Base-by-base conservation (phyloP, 495 filamentous ascomycete genomes). In the Penicillium paradoxum region DNA sequence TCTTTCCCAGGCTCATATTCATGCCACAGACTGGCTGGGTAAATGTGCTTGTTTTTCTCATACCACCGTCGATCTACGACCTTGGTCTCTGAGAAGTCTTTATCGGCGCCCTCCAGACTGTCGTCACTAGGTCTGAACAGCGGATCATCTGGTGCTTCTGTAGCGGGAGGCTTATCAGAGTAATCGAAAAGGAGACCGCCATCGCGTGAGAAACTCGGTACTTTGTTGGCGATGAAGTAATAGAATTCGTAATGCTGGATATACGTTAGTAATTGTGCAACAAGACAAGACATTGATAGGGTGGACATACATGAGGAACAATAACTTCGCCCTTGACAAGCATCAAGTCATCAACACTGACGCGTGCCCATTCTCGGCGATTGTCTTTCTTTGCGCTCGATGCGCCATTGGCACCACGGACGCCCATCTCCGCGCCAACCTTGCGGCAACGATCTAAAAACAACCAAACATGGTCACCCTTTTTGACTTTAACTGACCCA, bases 11-110 rank as follows among this genome's bases (percentile, higher is more conserved):
- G 88, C 54, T 97, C 91, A 69, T 95, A 98, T 53, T 95, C 88
- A 53, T 91, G 89, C 93, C 93, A 98, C 14, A 93, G 78, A 65
- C 88, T 96, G 6, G 92, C 93, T 0, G 93, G 93, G 68, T 91
- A 97, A 42, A 97, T 97, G 59, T 98, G 93, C 67, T 97, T 98
- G 67, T 97, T 95, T 58, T 84, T 79, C 73, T 96, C 89, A 64
- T 97, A 98, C 93, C 93, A 98, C 51, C 93, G 73, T 40, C 93
- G 79, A 72, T 98, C 93, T 2, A 98, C 93, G 7, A 97, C 93
- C 67, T 96, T 97, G 21, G 93, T 98, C 51, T 89, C 75, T 3
- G 81, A 81, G 0, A 90, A 83, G 54, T 97, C 92, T 49, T 95
- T 89, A 29, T 80, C 77, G 15, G 69, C 79, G 8, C 91, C 92